Percentiles rank a stretch among this genome's conserved stretches.
phyloP scores from a whole-genome alignment of 192 early-diverging fungal genomes.

The Coemansia sp. region DNA sequence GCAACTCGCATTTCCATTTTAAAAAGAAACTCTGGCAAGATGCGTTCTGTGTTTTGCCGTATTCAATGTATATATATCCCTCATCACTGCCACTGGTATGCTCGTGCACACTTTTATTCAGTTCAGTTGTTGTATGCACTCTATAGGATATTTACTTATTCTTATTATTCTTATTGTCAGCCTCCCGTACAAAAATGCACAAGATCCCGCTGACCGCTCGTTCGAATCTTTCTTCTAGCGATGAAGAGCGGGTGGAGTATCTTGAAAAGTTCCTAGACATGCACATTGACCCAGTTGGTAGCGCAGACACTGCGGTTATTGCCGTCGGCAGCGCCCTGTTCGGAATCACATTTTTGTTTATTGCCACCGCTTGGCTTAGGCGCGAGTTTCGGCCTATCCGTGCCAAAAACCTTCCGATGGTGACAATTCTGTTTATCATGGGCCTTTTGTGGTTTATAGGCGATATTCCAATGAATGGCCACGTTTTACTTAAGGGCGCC shows the following conservation, averaged over 20 bases:
- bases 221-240: background rate
- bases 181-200: background rate
- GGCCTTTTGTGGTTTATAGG: slow-evolving; percentile 27
- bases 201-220: background rate
- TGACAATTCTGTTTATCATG: slow-evolving; percentile 12
- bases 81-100: background rate
- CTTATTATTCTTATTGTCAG: background rate
- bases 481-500: slow-evolving; percentile 7
- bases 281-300: slow-evolving; percentile 13
- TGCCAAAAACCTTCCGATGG: slow-evolving; percentile 26
- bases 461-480: slow-evolving; percentile 23
- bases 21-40: too few relatives aligned
- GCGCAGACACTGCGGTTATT: slow-evolving; percentile 20
- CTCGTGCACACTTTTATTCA: background rate
- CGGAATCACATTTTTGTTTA: slow-evolving; percentile 9
- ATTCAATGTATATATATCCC: background rate
- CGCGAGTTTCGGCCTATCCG: slow-evolving; percentile 18
- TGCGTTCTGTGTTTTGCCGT: background rate
- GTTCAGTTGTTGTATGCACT: background rate
- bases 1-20: too few relatives aligned
- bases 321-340: slow-evolving; percentile 9
- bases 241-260: slow-evolving; percentile 3
- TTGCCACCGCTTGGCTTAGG: slow-evolving; percentile 8
- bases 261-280: slow-evolving; percentile 12
- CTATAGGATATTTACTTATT: background rate